Conservation (phyloP, 164 flowering plant genomes). For the Cinnamomum micranthum region DNA sequence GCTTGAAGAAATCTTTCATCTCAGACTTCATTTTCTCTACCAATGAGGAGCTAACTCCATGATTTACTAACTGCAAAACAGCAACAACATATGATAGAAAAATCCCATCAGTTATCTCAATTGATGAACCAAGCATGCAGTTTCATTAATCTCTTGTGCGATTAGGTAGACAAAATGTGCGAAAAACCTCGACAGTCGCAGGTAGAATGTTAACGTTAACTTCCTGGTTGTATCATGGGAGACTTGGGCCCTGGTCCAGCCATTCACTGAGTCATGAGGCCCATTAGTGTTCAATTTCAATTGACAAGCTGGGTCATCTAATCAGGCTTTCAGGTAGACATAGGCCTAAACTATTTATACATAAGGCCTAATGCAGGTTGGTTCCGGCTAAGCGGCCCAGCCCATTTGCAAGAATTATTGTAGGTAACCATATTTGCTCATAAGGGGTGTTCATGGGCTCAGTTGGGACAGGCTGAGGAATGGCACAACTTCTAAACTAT, state of each 20-base stretch:
- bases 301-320: too few relatives aligned
- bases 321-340: too few relatives aligned
- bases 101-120: neutral
- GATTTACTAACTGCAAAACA: conserved; percentile 37
- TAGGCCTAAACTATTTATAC: too few relatives aligned
- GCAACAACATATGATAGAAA: neutral
- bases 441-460: too few relatives aligned
- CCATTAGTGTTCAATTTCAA: too few relatives aligned
- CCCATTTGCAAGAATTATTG: too few relatives aligned
- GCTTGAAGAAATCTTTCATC: conserved; percentile 33
- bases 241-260: neutral
- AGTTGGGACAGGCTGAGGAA: too few relatives aligned
- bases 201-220: neutral
- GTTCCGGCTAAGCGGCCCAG: too few relatives aligned
- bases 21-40: conserved; percentile 42
- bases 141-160: neutral
- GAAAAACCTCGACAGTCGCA: neutral
- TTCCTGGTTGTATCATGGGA: neutral
- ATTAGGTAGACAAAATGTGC: neutral
- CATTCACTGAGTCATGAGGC: too few relatives aligned
- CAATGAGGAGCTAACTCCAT: conserved; percentile 31
- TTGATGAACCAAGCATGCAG: neutral
- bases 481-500: too few relatives aligned
- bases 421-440: too few relatives aligned
- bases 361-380: too few relatives aligned